Conservation (phyloP, 2,329 filamentous ascomycete species). For the Cladorrhinum sp. region DNA sequence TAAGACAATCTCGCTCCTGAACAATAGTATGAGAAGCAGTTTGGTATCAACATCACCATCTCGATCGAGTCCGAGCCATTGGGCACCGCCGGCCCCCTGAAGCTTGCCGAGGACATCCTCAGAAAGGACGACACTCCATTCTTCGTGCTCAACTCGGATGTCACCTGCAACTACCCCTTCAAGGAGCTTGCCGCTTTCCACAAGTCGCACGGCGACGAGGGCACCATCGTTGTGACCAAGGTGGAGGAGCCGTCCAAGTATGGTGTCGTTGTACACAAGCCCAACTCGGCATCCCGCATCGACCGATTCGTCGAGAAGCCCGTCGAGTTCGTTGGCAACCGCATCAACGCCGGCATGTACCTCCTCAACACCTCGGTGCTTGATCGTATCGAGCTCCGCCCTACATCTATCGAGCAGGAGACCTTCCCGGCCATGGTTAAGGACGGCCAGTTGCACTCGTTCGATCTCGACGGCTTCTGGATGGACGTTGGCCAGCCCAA, state of each 20-base stretch:
- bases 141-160: conserved; percentile 97
- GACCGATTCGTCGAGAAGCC: conserved; percentile 99
- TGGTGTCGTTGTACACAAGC: conserved; percentile 96
- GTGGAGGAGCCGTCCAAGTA: conserved; percentile 99
- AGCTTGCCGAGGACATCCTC: conserved; percentile 88
- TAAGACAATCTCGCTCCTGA: conserved; percentile 13
- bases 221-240: conserved; percentile 97
- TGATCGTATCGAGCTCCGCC: conserved; percentile 87
- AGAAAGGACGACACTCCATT: conserved; percentile 92
- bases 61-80: conserved; percentile 94
- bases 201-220: conserved; percentile 88
- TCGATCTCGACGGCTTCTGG: conserved; percentile 97
- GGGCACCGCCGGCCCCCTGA: conserved; percentile 90
- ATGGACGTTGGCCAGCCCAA: conserved; percentile 99
- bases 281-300: conserved; percentile 83
- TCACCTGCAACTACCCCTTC: conserved; percentile 98
- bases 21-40: conserved; percentile 77
- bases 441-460: conserved; percentile 89
- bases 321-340: conserved; percentile 96
- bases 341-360: conserved; percentile 98
- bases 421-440: conserved; percentile 92
- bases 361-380: conserved; percentile 93
- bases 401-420: conserved; percentile 97
- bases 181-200: conserved; percentile 86
- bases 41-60: conserved; percentile 94